Conservation (phyloP, 805 yeast species). For the Saccharomycopsis sp. region DNA sequence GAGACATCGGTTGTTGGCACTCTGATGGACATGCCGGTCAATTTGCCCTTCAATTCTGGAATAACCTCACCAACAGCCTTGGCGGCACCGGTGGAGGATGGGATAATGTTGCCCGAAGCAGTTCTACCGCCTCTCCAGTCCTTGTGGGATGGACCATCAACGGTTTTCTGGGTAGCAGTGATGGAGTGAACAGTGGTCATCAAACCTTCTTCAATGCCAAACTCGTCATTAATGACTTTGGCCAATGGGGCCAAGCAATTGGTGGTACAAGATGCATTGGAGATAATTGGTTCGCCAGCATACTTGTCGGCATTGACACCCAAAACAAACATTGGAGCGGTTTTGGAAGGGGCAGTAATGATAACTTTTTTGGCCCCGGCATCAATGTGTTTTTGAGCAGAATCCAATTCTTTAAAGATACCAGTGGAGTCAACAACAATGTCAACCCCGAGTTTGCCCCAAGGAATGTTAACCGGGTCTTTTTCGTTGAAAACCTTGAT, state of each 20-base stretch:
- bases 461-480: conserved; percentile 61
- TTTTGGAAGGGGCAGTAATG: conserved; percentile 63
- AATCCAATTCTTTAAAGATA: conserved; percentile 56
- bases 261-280: conserved; percentile 69
- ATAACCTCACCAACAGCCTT: conserved; percentile 70
- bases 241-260: conserved; percentile 71
- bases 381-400: conserved; percentile 59
- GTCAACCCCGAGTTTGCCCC: conserved; percentile 56
- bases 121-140: conserved; percentile 80
- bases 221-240: conserved; percentile 54
- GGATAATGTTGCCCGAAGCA: conserved; percentile 67
- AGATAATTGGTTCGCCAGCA: conserved; percentile 48
- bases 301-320: conserved; percentile 61
- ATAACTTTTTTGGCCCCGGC: conserved; percentile 70
- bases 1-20: conserved; percentile 69
- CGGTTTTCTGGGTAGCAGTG: conserved; percentile 67
- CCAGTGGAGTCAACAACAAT: conserved; percentile 65
- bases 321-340: conserved; percentile 66
- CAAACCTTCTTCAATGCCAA: conserved; percentile 65
- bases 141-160: conserved; percentile 70
- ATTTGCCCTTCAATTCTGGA: conserved; percentile 62
- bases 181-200: conserved; percentile 69
- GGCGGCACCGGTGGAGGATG: conserved; percentile 72
- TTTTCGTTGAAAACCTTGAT: conserved; percentile 51
- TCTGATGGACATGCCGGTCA: conserved; percentile 68